Base-by-base conservation (phyloP, 1,139 yeast genomes). In the Suhomyces taliae region DNA sequence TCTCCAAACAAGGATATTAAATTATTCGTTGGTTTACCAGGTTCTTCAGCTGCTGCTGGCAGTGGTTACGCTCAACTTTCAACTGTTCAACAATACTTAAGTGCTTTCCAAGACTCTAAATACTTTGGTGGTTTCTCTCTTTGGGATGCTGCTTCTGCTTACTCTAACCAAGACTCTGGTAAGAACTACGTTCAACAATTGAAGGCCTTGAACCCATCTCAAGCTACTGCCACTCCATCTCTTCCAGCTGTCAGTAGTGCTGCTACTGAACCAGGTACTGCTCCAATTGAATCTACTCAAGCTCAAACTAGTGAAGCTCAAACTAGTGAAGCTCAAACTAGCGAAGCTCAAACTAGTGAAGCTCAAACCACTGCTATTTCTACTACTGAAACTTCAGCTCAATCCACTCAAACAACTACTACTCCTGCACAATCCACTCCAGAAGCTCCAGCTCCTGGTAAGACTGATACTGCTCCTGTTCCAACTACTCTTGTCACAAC, bases 111-210 rank as follows among this genome's bases (percentile, higher is more conserved):
- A 64, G 70, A 42, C 44, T 57, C 75, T 8, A 65, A 78, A 45
- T 52, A 64, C 53, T 88, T 90, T 60, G 97, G 95, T 53, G 97
- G 97, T 62, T 78, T 90, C 57, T 83, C 88, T 71, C 69, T 90
- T 52, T 90, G 97, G 97, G 97, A 90, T 67, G 96, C 96, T 26
- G 46, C 55, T 41, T 53, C 57, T 45, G 85, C 95, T 45, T 47
- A 46, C 43, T 39, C 45, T 19, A 57, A 57, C 40, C 36, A 37
- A 9, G 50, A 48, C 33, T 27, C 46, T 33, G 59, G 56, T 9
- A 32, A 45, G 12, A 49, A 53, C 37, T 57, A 46, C 36, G 52
- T 52, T 24, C 50, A 55, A 34, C 48, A 49, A 15, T 50, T 55
- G 56, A 55, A 55, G 49, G 47, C 44, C n/a, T 49, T 56, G 19